These are phyloP conservation scores for Glomus cerebriforme DNA, from an alignment of 192 early-diverging fungal species.

Conservation along the genomic window DNA sequence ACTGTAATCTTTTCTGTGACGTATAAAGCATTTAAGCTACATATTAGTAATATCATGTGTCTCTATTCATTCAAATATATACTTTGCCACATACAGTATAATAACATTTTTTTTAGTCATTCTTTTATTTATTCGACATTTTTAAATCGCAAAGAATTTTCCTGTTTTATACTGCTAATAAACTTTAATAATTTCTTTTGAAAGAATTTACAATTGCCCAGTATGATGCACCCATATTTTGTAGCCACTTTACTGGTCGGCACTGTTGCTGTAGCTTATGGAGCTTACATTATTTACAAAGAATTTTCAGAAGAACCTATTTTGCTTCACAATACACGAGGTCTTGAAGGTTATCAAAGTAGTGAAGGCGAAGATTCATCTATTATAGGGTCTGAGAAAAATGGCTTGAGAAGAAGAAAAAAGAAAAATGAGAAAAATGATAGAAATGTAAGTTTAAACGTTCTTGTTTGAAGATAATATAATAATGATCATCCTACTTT, in stretches of 20 bases:
- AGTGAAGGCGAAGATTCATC: not conserved
- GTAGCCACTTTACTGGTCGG: not conserved
- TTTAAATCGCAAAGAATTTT: not conserved
- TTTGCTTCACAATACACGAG: not conserved
- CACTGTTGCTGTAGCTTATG: not conserved
- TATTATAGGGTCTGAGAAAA: not conserved
- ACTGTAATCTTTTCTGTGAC: no score
- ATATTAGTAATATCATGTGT: no score
- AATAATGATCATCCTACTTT: not conserved
- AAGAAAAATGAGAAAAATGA: not conserved
- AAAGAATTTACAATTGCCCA: not conserved
- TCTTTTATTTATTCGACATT: not conserved
- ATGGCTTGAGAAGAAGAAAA: not conserved
- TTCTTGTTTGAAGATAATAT: not conserved
- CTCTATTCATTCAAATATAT: no score
- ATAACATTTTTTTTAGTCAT: no score
- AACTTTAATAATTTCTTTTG: not conserved
- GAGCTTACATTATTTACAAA: slow-evolving; percentile 7
- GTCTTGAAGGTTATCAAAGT: not conserved
- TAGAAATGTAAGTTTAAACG: not conserved
- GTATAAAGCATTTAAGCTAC: no score
- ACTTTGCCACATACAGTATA: no score
- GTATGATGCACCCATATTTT: slow-evolving; percentile 18
- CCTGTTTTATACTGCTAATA: no score
- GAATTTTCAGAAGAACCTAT: not conserved